A percentile compares a stretch with the other conserved stretches of the same genome.
Conservation (phyloP, 768 basidiomycete genomes). For the Pluteus cervinus region DNA sequence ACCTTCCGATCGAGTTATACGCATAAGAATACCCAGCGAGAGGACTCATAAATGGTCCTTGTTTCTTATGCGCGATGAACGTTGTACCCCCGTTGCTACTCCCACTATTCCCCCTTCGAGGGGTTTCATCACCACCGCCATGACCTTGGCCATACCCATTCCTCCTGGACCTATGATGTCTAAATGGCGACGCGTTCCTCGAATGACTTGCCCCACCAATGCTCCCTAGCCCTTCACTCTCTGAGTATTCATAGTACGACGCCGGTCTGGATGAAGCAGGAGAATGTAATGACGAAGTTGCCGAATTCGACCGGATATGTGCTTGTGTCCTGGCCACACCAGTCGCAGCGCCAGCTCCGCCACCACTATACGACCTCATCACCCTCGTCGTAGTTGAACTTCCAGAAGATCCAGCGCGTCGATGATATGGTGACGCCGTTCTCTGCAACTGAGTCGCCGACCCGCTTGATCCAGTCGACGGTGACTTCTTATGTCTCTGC, state of each 20-base stretch:
- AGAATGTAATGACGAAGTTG: conserved; percentile 74
- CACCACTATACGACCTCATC: too few relatives aligned
- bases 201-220: too few relatives aligned
- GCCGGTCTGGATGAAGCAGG: conserved; percentile 70
- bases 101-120: conserved; percentile 25
- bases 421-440: conserved; percentile 79
- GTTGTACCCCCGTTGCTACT: conserved; percentile 40
- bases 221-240: conserved; percentile 52
- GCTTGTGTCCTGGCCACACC: conserved; percentile 65
- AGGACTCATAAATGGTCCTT: conserved; percentile 65
- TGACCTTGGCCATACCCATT: too few relatives aligned
- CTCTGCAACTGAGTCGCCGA: conserved; percentile 57
- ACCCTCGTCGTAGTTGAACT: too few relatives aligned
- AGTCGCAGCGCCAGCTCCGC: conserved; percentile 78
- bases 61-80: conserved; percentile 78
- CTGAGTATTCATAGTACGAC: conserved; percentile 72
- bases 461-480: conserved; percentile 72
- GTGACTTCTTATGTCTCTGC: conserved; percentile 70
- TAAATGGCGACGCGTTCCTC: conserved; percentile 63
- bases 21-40: conserved; percentile 30
- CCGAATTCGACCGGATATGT: conserved; percentile 72
- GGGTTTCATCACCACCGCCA: conserved; percentile 33
- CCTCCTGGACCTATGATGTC: conserved; percentile 37
- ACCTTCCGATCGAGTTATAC: conserved; percentile 48
- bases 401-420: too few relatives aligned